Percentiles rank a stretch among this genome's conserved stretches.
Evolutionary conservation across 805 yeast genomes (phyloP).

Genomic region (Ogataea polymorpha): DNA sequence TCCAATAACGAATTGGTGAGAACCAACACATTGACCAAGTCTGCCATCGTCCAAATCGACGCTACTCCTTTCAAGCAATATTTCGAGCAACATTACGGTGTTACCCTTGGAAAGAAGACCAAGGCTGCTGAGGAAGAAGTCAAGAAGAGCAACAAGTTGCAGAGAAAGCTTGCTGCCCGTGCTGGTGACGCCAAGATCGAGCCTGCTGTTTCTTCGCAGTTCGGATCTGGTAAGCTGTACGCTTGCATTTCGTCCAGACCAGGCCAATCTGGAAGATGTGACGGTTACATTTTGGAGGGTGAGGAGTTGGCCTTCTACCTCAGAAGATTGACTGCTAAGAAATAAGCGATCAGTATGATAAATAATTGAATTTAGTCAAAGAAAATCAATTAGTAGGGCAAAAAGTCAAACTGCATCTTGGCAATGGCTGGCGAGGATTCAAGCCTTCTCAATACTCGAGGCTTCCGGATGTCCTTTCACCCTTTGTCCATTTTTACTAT

Average conservation of each 20-base stretch:
- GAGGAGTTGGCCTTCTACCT: constrained; percentile 99
- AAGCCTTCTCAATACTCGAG: too few relatives aligned
- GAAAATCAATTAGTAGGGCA: not conserved
- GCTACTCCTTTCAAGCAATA: constrained; percentile 99
- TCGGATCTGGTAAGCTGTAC: constrained; percentile 98
- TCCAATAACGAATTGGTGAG: constrained; percentile 99
- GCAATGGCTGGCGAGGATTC: too few relatives aligned
- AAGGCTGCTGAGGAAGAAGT: constrained; percentile 53
- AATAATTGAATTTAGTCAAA: constrained; percentile 13
- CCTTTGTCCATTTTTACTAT: not conserved
- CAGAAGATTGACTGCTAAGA: constrained; percentile 99
- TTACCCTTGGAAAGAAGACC: constrained; percentile 83
- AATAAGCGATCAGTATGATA: constrained; percentile 48
- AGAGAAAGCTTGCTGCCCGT: constrained; percentile 93
- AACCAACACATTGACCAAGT: constrained; percentile 98
- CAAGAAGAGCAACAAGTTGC: constrained; percentile 72
- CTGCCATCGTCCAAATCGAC: constrained; percentile 98
- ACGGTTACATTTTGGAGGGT: constrained; percentile 99
- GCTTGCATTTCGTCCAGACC: constrained; percentile 99
- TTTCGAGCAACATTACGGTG: constrained; percentile 98
- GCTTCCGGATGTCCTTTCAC: not conserved
- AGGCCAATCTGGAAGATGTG: constrained; percentile 99
- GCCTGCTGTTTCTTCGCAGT: constrained; percentile 90
- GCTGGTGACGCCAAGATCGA: constrained; percentile 81
- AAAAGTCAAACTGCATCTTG: too few relatives aligned